These are phyloP conservation scores for Venturiaceae sp. DNA, from an alignment of 2,329 filamentous ascomycete species.

Conservation along the genomic window DNA sequence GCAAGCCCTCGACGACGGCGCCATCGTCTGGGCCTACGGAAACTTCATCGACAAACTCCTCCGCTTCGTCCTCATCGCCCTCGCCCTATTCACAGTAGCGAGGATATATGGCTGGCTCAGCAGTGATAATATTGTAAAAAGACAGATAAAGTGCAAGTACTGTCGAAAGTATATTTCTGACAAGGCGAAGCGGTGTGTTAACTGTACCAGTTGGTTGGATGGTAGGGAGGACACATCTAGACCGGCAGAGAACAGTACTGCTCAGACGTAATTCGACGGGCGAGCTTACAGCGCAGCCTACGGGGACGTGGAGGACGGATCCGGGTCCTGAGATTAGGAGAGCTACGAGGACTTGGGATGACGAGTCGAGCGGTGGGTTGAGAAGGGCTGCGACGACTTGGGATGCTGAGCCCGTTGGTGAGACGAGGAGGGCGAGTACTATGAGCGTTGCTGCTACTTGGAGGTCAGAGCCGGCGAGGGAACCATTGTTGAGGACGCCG, in stretches of 20 bases:
- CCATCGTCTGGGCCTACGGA: conserved; percentile 59
- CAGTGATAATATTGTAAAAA: conserved; percentile 61
- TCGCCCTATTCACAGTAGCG: conserved; percentile 56
- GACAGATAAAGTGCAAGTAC: conserved; percentile 57
- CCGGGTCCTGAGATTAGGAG: background rate
- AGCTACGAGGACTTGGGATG: background rate
- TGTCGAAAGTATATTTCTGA: conserved; percentile 54
- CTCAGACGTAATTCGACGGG: background rate
- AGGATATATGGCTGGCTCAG: conserved; percentile 51
- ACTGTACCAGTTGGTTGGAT: conserved; percentile 50
- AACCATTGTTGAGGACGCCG: background rate
- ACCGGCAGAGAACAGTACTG: background rate
- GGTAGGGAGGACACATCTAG: conserved; percentile 36
- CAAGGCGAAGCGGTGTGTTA: conserved; percentile 49
- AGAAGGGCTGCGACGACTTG: background rate
- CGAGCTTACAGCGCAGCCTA: background rate
- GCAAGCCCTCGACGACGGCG: conserved; percentile 60
- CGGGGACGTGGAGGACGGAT: background rate
- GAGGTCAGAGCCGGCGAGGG: background rate
- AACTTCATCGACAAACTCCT: conserved; percentile 56
- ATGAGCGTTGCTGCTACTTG: background rate
- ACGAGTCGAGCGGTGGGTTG: background rate
- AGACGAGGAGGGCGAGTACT: background rate
- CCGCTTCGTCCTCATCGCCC: conserved; percentile 55
- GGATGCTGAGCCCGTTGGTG: background rate